Percentiles rank a stretch among this genome's conserved stretches.
These are phyloP conservation scores for Cordyceps tenuipes DNA, from an alignment of 2,329 filamentous ascomycete species.

Conservation along the genomic window DNA sequence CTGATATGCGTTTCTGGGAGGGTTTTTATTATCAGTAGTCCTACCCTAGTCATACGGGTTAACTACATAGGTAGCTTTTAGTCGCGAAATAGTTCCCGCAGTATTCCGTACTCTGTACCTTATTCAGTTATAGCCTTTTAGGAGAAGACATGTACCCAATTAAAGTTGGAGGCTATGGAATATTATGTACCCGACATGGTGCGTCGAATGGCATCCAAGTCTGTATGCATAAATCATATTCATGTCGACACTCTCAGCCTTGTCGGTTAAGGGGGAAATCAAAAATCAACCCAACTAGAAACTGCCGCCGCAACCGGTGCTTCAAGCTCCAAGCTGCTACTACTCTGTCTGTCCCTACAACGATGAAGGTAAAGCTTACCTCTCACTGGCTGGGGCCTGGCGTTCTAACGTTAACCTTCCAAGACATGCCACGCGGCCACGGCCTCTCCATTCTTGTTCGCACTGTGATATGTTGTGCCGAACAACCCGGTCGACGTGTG, in stretches of 20 bases:
- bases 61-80: too few relatives aligned
- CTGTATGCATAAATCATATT: background rate
- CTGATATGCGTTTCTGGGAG: constrained; percentile 1
- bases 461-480: constrained; percentile 7
- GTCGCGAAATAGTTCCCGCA: too few relatives aligned
- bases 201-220: too few relatives aligned
- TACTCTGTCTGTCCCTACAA: background rate
- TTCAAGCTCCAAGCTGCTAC: background rate
- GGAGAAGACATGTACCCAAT: background rate
- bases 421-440: background rate
- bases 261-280: background rate
- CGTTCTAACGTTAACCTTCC: background rate
- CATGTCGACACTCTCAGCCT: background rate
- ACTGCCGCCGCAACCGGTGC: background rate
- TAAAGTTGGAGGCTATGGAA: background rate
- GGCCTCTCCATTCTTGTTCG: background rate
- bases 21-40: too few relatives aligned
- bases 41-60: too few relatives aligned
- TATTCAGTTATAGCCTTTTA: too few relatives aligned
- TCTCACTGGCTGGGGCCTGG: background rate
- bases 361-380: background rate
- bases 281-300: background rate
- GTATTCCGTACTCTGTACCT: too few relatives aligned
- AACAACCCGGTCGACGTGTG: background rate
- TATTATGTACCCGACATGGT: background rate